Conservation (phyloP, 176 grass and related monocot genomes). For the Paspalum vaginatum region DNA sequence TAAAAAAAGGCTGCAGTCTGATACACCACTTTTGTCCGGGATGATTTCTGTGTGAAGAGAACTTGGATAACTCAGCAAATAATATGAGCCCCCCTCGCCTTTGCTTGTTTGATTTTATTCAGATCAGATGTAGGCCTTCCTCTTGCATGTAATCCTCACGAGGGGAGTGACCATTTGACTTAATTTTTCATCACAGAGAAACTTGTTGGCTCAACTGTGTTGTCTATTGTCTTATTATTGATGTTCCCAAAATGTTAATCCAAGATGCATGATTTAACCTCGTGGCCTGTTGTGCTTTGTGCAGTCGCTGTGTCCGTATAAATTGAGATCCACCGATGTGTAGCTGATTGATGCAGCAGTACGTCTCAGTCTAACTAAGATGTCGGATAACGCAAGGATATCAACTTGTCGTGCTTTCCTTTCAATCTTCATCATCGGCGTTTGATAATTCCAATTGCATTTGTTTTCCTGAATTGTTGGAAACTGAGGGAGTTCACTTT, state of each 20-base stretch:
- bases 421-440: background rate
- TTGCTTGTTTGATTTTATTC: conserved; percentile 47
- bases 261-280: background rate
- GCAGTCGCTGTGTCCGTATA: background rate
- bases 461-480: background rate
- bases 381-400: background rate
- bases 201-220: conserved; percentile 1
- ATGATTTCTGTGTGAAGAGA: conserved; percentile 48
- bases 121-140: conserved; percentile 49
- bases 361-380: too few relatives aligned
- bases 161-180: conserved; percentile 27
- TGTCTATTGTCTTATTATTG: background rate
- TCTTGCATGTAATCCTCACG: conserved; percentile 39
- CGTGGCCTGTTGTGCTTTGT: background rate
- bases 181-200: conserved; percentile 28
- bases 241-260: background rate
- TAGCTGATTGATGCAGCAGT: too few relatives aligned
- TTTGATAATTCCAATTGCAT: background rate
- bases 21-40: conserved; percentile 30
- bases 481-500: too few relatives aligned
- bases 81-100: conserved; percentile 40
- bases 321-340: background rate
- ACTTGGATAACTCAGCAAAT: conserved; percentile 47
- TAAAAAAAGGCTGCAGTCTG: conserved; percentile 6
- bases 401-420: background rate